These are phyloP conservation scores for Macrolepiota fuliginosa DNA, from an alignment of 768 basidiomycete species.

Conservation along the genomic window DNA sequence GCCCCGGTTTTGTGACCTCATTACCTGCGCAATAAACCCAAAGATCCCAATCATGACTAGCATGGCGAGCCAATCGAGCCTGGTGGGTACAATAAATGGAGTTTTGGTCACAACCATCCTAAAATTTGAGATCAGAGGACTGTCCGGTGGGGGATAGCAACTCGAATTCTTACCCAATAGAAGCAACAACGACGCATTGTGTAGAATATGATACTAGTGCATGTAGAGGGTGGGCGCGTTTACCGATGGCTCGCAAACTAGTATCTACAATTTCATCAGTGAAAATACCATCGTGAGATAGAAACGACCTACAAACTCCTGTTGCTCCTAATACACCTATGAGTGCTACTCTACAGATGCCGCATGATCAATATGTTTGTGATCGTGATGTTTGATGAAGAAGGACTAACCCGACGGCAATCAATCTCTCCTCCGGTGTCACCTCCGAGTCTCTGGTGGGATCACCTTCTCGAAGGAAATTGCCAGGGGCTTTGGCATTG, in stretches of 20 bases:
- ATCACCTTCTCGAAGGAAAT: conserved; percentile 17
- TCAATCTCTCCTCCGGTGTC: conserved; percentile 40
- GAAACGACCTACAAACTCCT: conserved; percentile 56
- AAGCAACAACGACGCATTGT: conserved; percentile 41
- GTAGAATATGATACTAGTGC: conserved; percentile 61
- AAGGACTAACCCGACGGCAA: conserved; percentile 53
- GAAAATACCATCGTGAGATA: background rate
- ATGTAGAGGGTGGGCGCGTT: conserved; percentile 69
- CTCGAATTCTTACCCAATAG: conserved; percentile 28
- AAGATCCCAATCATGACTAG: conserved; percentile 45
- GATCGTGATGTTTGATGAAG: background rate
- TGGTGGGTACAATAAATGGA: conserved; percentile 40
- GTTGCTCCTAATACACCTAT: conserved; percentile 65
- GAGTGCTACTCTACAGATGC: conserved; percentile 49
- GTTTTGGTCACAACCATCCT: conserved; percentile 42
- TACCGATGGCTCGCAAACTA: conserved; percentile 58
- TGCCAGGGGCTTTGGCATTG: background rate
- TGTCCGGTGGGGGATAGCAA: background rate
- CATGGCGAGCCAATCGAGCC: conserved; percentile 37
- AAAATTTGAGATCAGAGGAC: background rate
- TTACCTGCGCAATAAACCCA: conserved; percentile 47
- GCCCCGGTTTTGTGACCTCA: background rate
- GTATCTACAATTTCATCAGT: conserved; percentile 24
- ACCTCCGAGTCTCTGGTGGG: conserved; percentile 10
- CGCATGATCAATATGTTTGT: background rate